Base-by-base conservation (phyloP, 2,329 filamentous ascomycete species). In the Fusarium cicatricum region DNA sequence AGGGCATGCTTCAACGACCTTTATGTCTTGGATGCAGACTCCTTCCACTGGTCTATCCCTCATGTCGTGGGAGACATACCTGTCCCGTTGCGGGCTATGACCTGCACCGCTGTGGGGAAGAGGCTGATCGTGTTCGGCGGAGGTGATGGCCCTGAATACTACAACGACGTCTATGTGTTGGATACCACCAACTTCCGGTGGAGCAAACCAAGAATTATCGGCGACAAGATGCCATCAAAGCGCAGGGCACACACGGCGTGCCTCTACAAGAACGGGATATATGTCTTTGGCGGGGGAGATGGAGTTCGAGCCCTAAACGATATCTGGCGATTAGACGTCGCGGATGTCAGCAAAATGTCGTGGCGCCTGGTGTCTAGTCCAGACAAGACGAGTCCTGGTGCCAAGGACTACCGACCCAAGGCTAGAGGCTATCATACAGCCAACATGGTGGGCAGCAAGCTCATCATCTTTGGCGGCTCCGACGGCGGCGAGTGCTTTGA, bases 401-500 rank as follows among this genome's bases (percentile, higher is more conserved):
- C 60, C 31, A 68, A 68, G 42, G 80, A 81, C 52, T 68, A 71
- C 41, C 79, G 80, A 40, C 87, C 87, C 16, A 87, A 86, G 69
- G 85, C 87, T 16, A 78, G 87, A 42, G 87, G 87, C 45, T 90
- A 90, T 70, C 87, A 90, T 71, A 90, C 87, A 5, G 87, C 87
- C 60, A 90, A 90, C 70, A 89, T 90, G 82, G 86, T 90, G 37
- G 87, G 86, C 60, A 83, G 82, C 73, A 90, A 90, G 75, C 82
- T 90, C 58, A 89, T 90, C 71, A 86, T 90, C 65, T 90, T 84
- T 70, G 87, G 87, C 33, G 87, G 87, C 29, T 88, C 85, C 3
- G 87, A 90, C 70, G 87, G 87, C 61, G 85, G 85, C 45, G 86
- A 90, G 73, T 90, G 87, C 74, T 90, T 90, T 74, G 83, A 87